Evolutionary conservation across 2,329 filamentous ascomycete genomes (phyloP).

Genomic region (Pochonia chlamydosporia): DNA sequence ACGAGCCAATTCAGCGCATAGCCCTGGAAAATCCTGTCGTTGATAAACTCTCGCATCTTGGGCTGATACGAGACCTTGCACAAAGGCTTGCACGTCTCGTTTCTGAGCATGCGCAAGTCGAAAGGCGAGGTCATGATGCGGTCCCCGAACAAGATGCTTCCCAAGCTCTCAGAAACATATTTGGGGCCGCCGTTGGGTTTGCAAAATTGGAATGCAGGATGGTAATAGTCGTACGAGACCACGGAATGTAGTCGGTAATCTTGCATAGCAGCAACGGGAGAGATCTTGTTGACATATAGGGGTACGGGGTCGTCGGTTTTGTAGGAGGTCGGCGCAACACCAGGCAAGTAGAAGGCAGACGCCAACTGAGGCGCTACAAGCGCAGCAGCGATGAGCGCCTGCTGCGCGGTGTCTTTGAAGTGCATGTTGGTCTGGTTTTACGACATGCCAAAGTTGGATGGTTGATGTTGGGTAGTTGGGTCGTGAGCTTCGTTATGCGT

Average conservation of each 20-base stretch:
- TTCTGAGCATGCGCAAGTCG: constrained; percentile 76
- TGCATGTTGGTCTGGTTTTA: constrained; percentile 32
- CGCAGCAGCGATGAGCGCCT: constrained; percentile 45
- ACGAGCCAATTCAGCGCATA: constrained; percentile 96
- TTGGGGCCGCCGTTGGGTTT: constrained; percentile 69
- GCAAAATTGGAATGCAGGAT: constrained; percentile 83
- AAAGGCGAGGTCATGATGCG: constrained; percentile 96
- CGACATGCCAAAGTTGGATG: constrained; percentile 6
- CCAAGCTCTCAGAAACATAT: constrained; percentile 73
- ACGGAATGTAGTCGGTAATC: constrained; percentile 86
- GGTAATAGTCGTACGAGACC: constrained; percentile 94
- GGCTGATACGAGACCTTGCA: constrained; percentile 63
- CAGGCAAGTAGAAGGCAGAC: constrained; percentile 89
- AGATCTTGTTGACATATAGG: constrained; percentile 88
- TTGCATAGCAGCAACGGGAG: constrained; percentile 69
- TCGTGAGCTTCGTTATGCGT: neutral
- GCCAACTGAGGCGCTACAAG: constrained; percentile 47
- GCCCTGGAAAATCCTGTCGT: constrained; percentile 72
- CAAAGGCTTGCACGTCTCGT: constrained; percentile 80
- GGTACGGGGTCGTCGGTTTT: constrained; percentile 72
- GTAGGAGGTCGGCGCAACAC: constrained; percentile 92
- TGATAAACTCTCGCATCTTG: constrained; percentile 70
- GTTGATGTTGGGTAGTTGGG: neutral
- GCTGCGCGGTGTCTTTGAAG: constrained; percentile 37
- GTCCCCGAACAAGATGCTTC: constrained; percentile 95